Percentiles rank a stretch among this genome's conserved stretches.
Conservation (phyloP, 1,284 basidiomycete genomes). For the Meira miltonrushii region DNA sequence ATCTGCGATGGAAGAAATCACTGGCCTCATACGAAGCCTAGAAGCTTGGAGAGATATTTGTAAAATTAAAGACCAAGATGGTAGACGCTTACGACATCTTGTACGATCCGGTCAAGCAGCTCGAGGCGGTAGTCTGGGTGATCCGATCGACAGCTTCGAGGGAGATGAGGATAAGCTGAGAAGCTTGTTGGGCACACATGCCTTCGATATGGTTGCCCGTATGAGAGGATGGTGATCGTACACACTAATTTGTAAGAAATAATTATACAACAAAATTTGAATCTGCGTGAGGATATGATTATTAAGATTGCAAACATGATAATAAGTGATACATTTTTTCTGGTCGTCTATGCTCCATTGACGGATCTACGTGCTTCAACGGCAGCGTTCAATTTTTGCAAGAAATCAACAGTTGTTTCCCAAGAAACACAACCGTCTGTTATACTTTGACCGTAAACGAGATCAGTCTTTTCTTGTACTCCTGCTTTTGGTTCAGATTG, state of each 20-base stretch:
- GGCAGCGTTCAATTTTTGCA: conserved; percentile 51
- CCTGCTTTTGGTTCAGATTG: conserved; percentile 51
- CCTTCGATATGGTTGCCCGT: neutral
- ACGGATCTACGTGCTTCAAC: conserved; percentile 14
- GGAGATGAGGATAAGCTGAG: neutral
- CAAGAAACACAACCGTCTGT: conserved; percentile 76
- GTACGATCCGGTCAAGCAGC: conserved; percentile 1
- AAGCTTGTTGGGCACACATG: conserved; percentile 8
- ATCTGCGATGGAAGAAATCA: neutral
- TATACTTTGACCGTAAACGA: conserved; percentile 51
- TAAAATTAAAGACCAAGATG: conserved; percentile 2
- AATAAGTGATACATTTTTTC: neutral
- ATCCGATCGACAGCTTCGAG: conserved; percentile 15
- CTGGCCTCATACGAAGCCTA: neutral
- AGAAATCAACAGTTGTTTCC: conserved; percentile 63
- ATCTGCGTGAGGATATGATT: neutral
- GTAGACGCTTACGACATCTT: neutral
- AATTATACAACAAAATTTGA: neutral
- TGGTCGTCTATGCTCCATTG: neutral
- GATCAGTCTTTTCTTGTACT: conserved; percentile 24
- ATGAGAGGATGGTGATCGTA: conserved; percentile 1
- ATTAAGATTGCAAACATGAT: neutral
- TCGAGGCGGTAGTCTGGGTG: neutral
- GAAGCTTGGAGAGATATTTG: conserved; percentile 7
- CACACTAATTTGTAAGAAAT: neutral